Percentiles rank a stretch among this genome's conserved stretches.
Conservation (phyloP, 257 asterid species). For the Plectranthus barbatus region DNA sequence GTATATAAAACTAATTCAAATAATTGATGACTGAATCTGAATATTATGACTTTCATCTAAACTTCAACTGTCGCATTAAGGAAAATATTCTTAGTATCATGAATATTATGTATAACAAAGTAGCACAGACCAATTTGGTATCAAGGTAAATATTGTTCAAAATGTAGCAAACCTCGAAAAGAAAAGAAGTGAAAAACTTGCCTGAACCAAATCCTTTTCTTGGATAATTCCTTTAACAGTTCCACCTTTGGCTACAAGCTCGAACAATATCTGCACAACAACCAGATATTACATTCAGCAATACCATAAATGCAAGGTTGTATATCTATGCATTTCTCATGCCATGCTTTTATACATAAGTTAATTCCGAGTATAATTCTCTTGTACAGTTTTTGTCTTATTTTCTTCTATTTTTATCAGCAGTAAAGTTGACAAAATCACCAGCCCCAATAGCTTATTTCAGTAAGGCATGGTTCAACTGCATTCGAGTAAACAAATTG, state of each 20-base stretch:
- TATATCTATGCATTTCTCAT: background rate
- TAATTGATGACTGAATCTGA: background rate
- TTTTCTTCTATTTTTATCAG: background rate
- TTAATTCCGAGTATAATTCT: too few species aligned
- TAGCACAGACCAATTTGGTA: background rate
- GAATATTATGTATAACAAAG: background rate
- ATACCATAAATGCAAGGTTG: background rate
- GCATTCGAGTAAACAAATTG: background rate
- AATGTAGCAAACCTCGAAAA: background rate
- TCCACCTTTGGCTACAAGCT: constrained; percentile 87
- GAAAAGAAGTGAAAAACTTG: constrained; percentile 25
- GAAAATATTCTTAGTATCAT: too few species aligned
- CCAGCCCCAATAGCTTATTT: background rate
- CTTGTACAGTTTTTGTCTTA: background rate
- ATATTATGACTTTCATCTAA: background rate
- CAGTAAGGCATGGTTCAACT: background rate
- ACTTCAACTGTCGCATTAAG: background rate
- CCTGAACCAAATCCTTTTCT: constrained; percentile 96
- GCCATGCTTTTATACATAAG: too few species aligned
- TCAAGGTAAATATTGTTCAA: background rate
- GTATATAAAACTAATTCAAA: background rate
- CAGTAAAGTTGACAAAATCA: too few species aligned
- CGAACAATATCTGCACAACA: constrained; percentile 66
- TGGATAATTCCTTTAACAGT: constrained; percentile 82
- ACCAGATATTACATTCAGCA: background rate